Percentiles rank a stretch among this genome's conserved stretches.
These are phyloP conservation scores for Talaromyces pinophilus DNA, from an alignment of 2,329 filamentous ascomycete genomes.

Conservation along the genomic window DNA sequence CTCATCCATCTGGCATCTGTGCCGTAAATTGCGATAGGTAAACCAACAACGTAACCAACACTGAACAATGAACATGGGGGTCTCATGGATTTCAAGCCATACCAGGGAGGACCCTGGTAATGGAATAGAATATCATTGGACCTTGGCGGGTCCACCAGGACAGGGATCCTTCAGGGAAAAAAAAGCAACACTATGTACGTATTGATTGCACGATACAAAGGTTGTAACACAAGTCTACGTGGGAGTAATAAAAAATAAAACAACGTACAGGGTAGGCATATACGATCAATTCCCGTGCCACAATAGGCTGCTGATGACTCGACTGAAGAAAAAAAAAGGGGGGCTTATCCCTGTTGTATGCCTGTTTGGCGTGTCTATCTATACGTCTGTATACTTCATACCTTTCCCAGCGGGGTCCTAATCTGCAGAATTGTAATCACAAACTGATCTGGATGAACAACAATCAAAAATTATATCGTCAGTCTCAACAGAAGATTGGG, in stretches of 20 bases:
- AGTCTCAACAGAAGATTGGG: not conserved
- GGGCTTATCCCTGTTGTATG: not conserved
- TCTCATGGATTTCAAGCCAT: not conserved
- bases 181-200: not conserved
- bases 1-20: not conserved
- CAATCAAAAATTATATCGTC: not conserved
- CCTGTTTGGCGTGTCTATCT: not conserved
- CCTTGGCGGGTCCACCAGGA: not conserved
- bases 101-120: not conserved
- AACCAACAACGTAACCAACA: not conserved
- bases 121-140: not conserved
- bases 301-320: not conserved
- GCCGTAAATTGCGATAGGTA: not conserved
- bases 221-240: not conserved
- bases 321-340: not conserved
- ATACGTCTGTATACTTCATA: not conserved
- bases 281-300: not conserved
- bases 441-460: not conserved
- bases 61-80: not conserved
- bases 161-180: not conserved
- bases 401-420: not conserved
- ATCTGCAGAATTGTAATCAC: not conserved
- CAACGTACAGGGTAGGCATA: not conserved
- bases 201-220: too few relatives aligned
- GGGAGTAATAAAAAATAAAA: not conserved